A percentile compares a stretch with the other conserved stretches of the same genome.
These are phyloP conservation scores for Skeletonema grethae DNA, from an alignment of 108 stramenopile species.

Conservation along the genomic window DNA sequence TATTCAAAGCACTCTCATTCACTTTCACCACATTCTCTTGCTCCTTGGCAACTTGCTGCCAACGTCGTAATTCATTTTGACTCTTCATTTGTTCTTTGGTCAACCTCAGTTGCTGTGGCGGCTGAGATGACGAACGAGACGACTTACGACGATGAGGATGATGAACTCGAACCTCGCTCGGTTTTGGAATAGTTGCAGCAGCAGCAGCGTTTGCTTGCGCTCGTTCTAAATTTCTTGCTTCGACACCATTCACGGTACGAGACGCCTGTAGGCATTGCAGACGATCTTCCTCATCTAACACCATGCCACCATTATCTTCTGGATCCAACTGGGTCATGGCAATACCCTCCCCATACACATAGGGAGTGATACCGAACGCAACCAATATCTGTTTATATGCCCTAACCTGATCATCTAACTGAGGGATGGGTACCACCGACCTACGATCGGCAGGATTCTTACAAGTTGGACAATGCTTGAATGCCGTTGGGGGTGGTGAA, in stretches of 20 bases:
- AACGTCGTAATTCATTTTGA: constrained; percentile 6
- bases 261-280: neutral
- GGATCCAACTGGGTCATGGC: constrained; percentile 66
- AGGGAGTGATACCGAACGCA: constrained; percentile 63
- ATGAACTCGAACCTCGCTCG: neutral
- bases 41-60: constrained; percentile 28
- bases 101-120: neutral
- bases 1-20: constrained; percentile 40
- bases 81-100: constrained; percentile 27
- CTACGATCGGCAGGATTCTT: constrained; percentile 47
- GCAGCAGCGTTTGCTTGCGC: neutral
- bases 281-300: constrained; percentile 31
- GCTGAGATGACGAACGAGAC: constrained; percentile 4
- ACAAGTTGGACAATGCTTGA: constrained; percentile 64
- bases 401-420: constrained; percentile 54
- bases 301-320: constrained; percentile 11
- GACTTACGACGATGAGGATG: constrained; percentile 10
- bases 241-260: constrained; percentile 5
- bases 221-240: neutral
- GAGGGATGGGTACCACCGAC: constrained; percentile 21
- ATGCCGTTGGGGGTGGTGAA: neutral
- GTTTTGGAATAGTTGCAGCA: neutral
- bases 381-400: constrained; percentile 57
- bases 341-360: constrained; percentile 41
- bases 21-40: constrained; percentile 39